Evolutionary conservation across 352 stramenopile species (phyloP).

Genomic region (Phytophthora macrochlamydospora): DNA sequence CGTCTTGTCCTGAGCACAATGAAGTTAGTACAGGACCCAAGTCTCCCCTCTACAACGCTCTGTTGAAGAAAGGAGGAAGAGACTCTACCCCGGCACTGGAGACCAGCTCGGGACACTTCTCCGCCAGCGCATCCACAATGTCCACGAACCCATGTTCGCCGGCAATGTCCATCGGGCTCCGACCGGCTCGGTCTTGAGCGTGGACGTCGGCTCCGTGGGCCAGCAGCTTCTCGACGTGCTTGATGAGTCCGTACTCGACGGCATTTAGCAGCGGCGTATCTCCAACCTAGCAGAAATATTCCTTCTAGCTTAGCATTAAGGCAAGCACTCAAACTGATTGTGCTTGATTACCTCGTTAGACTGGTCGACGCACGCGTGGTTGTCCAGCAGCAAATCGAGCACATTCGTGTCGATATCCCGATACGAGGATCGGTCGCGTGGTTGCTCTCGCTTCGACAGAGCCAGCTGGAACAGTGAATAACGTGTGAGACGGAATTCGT

Average conservation of each 20-base stretch:
- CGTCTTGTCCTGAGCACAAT: slow-evolving; percentile 15
- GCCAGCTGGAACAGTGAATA: slow-evolving; percentile 26
- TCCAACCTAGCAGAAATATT: slow-evolving; percentile 16
- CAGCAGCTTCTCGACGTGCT: slow-evolving; percentile 54
- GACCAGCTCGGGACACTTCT: slow-evolving; percentile 17
- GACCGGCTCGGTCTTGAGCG: slow-evolving; percentile 6
- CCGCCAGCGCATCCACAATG: slow-evolving; percentile 35
- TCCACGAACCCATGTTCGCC: slow-evolving; percentile 45
- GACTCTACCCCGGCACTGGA: slow-evolving; percentile 19
- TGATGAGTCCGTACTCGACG: slow-evolving; percentile 46
- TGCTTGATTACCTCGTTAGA: slow-evolving; percentile 22
- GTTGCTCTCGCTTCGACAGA: slow-evolving; percentile 33
- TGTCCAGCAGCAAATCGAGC: slow-evolving; percentile 40
- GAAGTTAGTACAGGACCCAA: not conserved
- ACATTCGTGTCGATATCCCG: slow-evolving; percentile 50
- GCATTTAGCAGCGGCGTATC: slow-evolving; percentile 46
- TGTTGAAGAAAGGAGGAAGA: slow-evolving; percentile 7
- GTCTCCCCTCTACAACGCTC: not conserved
- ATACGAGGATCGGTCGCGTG: slow-evolving; percentile 41
- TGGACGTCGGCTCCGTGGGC: slow-evolving; percentile 35
- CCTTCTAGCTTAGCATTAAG: not conserved
- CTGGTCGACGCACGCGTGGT: slow-evolving; percentile 37
- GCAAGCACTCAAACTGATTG: not conserved
- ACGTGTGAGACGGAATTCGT: not conserved
- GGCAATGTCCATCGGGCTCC: slow-evolving; percentile 44